Conservation (phyloP, 192 early-diverging fungal species). For the Backusella sp. region DNA sequence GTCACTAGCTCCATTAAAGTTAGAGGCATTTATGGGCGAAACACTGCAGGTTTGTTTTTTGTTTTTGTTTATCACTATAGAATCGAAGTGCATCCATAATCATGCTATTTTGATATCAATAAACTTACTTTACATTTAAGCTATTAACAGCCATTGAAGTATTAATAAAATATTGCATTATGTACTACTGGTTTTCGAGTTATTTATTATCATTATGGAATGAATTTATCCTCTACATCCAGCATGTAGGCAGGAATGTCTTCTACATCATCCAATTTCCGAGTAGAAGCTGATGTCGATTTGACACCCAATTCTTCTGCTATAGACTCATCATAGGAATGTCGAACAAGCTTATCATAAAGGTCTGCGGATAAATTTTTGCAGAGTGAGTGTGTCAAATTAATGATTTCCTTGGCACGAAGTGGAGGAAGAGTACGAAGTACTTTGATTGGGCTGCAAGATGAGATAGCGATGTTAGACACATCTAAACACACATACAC, state of each 20-base stretch:
- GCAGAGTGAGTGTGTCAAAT: constrained; percentile 51
- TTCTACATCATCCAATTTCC: neutral
- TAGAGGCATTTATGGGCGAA: neutral
- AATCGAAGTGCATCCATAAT: too few species aligned
- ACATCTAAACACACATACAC: neutral
- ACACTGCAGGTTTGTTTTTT: neutral
- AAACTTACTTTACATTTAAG: neutral
- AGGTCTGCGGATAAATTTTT: constrained; percentile 64
- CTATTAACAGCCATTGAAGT: neutral
- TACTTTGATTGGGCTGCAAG: constrained; percentile 65
- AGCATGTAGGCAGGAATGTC: constrained; percentile 5
- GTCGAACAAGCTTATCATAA: constrained; percentile 74
- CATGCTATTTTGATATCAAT: too few species aligned
- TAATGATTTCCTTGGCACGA: constrained; percentile 60
- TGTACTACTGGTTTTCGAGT: too few species aligned
- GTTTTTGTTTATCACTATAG: neutral
- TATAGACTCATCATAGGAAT: constrained; percentile 69
- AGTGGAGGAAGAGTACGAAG: constrained; percentile 66
- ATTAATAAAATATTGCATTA: too few species aligned
- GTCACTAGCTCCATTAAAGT: neutral
- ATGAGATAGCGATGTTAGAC: neutral
- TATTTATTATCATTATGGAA: neutral
- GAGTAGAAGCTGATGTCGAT: neutral
- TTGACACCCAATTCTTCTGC: constrained; percentile 37
- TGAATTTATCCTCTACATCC: constrained; percentile 9